Conservation (phyloP, 139 green algal genomes). For the Spirogloea muscicola region DNA sequence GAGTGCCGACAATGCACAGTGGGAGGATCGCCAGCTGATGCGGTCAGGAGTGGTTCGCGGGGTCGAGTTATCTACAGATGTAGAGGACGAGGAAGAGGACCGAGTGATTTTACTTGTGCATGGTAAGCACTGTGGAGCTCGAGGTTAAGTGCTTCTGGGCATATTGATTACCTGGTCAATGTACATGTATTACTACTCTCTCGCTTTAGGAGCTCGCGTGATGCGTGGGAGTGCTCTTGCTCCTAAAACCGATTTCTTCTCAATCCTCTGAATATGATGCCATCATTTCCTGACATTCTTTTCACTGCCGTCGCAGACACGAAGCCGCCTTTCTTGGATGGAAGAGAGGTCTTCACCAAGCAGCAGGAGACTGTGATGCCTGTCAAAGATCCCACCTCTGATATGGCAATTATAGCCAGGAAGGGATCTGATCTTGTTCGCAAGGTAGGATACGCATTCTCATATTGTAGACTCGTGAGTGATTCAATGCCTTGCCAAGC, state of each 20-base stretch:
- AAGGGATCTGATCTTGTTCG: constrained; percentile 66
- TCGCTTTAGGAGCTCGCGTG: no score
- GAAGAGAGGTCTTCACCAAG: constrained; percentile 81
- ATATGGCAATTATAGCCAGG: constrained; percentile 92
- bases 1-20: constrained; percentile 81
- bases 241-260: no score
- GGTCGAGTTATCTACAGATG: constrained; percentile 66
- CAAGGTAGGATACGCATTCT: no score
- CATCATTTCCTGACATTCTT: no score
- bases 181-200: no score
- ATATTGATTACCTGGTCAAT: no score
- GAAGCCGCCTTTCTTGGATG: constrained; percentile 93
- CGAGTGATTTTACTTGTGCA: constrained; percentile 90
- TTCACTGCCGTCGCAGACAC: no score
- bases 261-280: no score
- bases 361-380: constrained; percentile 83
- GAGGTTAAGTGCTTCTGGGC: no score
- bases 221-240: no score
- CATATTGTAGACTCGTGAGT: no score
- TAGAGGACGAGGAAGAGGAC: constrained; percentile 76
- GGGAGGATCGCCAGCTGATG: constrained; percentile 92
- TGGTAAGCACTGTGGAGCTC: constrained; percentile 49
- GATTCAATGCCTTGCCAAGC: no score
- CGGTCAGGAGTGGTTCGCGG: constrained; percentile 70
- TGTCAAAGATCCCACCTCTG: constrained; percentile 86